Conservation (phyloP, 768 basidiomycete species). For the Tylopilus plumbeoviolaceoides region DNA sequence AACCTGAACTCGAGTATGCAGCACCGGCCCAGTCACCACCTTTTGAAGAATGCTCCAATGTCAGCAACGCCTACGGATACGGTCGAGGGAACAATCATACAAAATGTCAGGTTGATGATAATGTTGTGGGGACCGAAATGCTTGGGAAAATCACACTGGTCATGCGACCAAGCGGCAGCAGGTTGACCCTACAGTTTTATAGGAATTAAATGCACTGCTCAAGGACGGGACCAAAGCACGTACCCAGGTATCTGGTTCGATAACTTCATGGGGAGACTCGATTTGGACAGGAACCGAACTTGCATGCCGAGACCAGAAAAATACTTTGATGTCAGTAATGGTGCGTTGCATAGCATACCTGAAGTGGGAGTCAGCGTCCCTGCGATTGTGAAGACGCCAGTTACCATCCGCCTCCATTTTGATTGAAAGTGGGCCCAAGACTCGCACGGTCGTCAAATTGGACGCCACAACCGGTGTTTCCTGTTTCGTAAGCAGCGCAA, state of each 20-base stretch:
- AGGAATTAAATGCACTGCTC: background rate
- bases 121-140: slow-evolving; percentile 35
- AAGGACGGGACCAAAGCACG: background rate
- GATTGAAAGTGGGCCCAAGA: slow-evolving; percentile 28
- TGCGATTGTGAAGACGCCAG: background rate
- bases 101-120: slow-evolving; percentile 52
- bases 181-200: slow-evolving; percentile 27
- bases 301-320: slow-evolving; percentile 40
- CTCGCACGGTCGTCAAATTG: slow-evolving; percentile 11
- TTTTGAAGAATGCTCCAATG: slow-evolving; percentile 15
- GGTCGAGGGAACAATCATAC: slow-evolving; percentile 34
- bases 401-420: slow-evolving; percentile 37
- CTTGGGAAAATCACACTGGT: slow-evolving; percentile 34
- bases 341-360: slow-evolving; percentile 44
- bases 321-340: slow-evolving; percentile 34
- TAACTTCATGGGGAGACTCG: background rate
- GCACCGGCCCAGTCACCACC: slow-evolving; percentile 60
- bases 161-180: slow-evolving; percentile 32
- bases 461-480: slow-evolving; percentile 22
- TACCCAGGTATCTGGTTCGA: slow-evolving; percentile 33
- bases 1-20: slow-evolving; percentile 44
- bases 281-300: slow-evolving; percentile 25
- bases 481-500: slow-evolving; percentile 22
- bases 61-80: background rate
- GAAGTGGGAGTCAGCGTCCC: background rate